phyloP scores from a whole-genome alignment of 2,329 filamentous ascomycete species.

The Ascochyta pisi region DNA sequence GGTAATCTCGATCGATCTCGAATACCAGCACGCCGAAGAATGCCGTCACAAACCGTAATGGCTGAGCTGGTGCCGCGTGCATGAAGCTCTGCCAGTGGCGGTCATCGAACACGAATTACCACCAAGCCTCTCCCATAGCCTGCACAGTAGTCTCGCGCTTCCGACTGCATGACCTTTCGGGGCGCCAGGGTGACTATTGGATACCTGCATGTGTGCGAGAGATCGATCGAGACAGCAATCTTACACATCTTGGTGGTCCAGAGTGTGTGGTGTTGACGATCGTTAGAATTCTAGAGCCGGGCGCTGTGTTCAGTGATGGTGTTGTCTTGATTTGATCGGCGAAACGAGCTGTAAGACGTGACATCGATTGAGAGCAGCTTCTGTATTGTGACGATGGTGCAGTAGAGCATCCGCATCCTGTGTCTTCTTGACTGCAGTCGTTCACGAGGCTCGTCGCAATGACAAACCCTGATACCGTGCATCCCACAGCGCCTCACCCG shows the following conservation, averaged over 20 bases:
- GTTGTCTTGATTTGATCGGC: not conserved
- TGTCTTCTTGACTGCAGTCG: no score
- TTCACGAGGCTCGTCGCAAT: no score
- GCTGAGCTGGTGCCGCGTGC: not conserved
- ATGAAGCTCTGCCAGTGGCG: not conserved
- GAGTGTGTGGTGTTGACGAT: not conserved
- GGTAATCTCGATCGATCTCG: not conserved
- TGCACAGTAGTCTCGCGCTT: not conserved
- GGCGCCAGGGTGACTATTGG: slow-evolving; percentile 1
- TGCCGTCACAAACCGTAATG: not conserved
- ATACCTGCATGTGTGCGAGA: not conserved
- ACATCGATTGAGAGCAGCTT: no score
- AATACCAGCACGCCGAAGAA: slow-evolving; percentile 1
- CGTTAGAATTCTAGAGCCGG: not conserved
- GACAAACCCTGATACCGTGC: not conserved
- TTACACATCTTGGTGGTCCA: not conserved
- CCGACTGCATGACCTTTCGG: not conserved
- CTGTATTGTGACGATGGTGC: no score
- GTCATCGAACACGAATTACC: not conserved
- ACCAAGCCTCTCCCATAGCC: slow-evolving; percentile 4
- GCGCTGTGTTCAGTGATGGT: not conserved
- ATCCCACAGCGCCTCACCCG: slow-evolving; percentile 3
- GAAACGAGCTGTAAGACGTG: not conserved
- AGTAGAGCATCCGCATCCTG: no score
- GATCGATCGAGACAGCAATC: not conserved